Percentiles rank a stretch among this genome's conserved stretches.
These are phyloP conservation scores for Entomortierella parvispora DNA, from an alignment of 192 early-diverging fungal species.

Conservation along the genomic window DNA sequence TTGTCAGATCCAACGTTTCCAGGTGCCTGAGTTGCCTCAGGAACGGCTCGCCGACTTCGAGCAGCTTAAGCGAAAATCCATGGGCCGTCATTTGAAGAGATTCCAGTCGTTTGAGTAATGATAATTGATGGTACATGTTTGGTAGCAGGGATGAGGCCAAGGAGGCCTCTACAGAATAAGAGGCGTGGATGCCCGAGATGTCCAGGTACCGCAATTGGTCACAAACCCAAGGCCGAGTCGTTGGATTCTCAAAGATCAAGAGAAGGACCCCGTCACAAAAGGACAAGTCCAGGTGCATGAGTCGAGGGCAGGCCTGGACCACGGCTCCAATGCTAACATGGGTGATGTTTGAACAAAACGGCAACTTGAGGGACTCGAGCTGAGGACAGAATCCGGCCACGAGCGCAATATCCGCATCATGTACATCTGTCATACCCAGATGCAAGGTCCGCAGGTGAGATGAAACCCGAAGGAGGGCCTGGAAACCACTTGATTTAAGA, in stretches of 20 bases:
- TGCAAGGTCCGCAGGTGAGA: conserved; percentile 20
- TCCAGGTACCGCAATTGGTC: conserved; percentile 21
- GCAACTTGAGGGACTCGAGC: conserved; percentile 36
- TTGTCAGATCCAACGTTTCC: conserved; percentile 19
- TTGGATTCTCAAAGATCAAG: conserved; percentile 12
- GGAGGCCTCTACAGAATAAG: conserved; percentile 4
- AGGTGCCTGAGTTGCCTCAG: conserved; percentile 10
- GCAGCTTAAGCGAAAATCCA: conserved; percentile 21
- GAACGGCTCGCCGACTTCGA: conserved; percentile 8
- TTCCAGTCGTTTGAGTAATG: conserved; percentile 10
- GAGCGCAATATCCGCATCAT: conserved; percentile 19
- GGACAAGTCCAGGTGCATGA: conserved; percentile 26
- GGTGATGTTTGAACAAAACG: conserved; percentile 34
- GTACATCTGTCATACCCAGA: conserved; percentile 29
- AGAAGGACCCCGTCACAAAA: conserved; percentile 32
- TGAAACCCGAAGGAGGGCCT: conserved; percentile 19
- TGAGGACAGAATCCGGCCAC: conserved; percentile 22
- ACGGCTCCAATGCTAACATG: conserved; percentile 9
- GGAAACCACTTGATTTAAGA: conserved; percentile 22
- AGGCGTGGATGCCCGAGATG: conserved; percentile 35
- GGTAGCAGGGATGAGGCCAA: conserved; percentile 3
- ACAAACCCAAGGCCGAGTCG: conserved; percentile 23
- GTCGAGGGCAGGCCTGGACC: conserved; percentile 9
- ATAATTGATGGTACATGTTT: conserved; percentile 33
- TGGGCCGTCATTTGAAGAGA: conserved; percentile 27